Evolutionary conservation across 768 basidiomycete genomes (phyloP).

Genomic region (Phylloporus sp.): DNA sequence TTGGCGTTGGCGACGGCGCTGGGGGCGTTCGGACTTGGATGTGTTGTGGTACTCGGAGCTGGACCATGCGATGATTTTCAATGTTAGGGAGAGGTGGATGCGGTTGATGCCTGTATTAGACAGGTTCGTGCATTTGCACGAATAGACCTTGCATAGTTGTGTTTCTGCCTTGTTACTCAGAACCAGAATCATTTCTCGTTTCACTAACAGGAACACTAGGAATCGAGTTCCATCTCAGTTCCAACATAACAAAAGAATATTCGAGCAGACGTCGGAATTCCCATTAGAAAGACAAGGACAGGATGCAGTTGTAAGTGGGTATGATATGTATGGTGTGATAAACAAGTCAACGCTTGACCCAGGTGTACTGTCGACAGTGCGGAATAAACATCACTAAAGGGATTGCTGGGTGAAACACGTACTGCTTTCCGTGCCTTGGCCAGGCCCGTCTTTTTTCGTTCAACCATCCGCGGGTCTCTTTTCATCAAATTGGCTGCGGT

Average conservation of each 20-base stretch:
- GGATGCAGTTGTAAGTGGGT: background rate
- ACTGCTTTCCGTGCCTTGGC: constrained; percentile 92
- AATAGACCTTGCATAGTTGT: background rate
- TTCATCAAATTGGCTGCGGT: constrained; percentile 72
- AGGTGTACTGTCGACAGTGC: constrained; percentile 59
- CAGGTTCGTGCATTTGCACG: constrained; percentile 24
- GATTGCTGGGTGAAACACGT: constrained; percentile 31
- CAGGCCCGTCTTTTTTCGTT: constrained; percentile 93
- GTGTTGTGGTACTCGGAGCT: constrained; percentile 38
- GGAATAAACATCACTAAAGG: constrained; percentile 2
- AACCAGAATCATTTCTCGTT: background rate
- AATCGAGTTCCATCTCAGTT: background rate
- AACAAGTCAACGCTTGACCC: constrained; percentile 87
- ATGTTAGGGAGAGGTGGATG: constrained; percentile 24
- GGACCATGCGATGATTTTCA: constrained; percentile 42
- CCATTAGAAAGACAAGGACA: background rate
- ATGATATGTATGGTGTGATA: background rate
- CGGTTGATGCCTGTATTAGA: constrained; percentile 31
- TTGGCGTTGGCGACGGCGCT: constrained; percentile 24
- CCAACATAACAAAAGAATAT: background rate
- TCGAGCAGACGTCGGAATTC: background rate
- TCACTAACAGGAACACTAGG: too few species aligned
- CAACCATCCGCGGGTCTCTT: constrained; percentile 96
- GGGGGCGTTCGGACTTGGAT: constrained; percentile 24
- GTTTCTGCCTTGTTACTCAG: too few species aligned